Evolutionary conservation across 2,329 filamentous ascomycete genomes (phyloP).

Genomic region (Penicillium sp.): DNA sequence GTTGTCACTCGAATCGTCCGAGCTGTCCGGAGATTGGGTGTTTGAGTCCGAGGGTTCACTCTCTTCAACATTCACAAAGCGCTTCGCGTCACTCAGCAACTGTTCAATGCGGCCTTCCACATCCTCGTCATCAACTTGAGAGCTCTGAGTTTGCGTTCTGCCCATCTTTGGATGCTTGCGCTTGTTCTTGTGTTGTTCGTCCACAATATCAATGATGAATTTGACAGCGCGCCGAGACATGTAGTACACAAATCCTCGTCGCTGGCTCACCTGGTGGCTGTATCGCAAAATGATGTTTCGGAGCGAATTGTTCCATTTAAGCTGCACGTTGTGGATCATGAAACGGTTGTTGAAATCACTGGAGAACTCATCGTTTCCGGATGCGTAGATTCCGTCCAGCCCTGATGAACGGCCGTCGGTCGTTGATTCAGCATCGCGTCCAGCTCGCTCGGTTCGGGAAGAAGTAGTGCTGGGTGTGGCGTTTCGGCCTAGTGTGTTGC

Average conservation of each 20-base stretch:
- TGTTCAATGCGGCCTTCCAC: slow-evolving; percentile 83
- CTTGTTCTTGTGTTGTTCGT: slow-evolving; percentile 80
- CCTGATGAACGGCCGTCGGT: slow-evolving; percentile 55
- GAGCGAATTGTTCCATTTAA: slow-evolving; percentile 97
- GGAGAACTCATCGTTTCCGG: slow-evolving; percentile 72
- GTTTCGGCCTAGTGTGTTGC: slow-evolving; percentile 38
- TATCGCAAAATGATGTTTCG: slow-evolving; percentile 96
- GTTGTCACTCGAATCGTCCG: slow-evolving; percentile 62
- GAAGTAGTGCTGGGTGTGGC: slow-evolving; percentile 24
- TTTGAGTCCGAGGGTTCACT: slow-evolving; percentile 39
- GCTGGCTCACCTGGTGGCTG: slow-evolving; percentile 93
- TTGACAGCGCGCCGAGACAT: slow-evolving; percentile 93
- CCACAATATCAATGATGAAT: slow-evolving; percentile 95
- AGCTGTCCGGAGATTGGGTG: slow-evolving; percentile 40
- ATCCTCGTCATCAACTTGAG: slow-evolving; percentile 54
- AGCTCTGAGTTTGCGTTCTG: slow-evolving; percentile 22
- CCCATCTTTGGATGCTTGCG: slow-evolving; percentile 39
- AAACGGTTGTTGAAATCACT: slow-evolving; percentile 98
- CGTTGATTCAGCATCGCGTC: slow-evolving; percentile 40
- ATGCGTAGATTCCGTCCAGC: slow-evolving; percentile 59
- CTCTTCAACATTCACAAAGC: slow-evolving; percentile 72
- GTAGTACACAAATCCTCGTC: slow-evolving; percentile 95
- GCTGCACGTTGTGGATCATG: slow-evolving; percentile 92
- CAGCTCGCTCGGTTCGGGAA: slow-evolving; percentile 27
- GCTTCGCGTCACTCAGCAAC: slow-evolving; percentile 76